Conservation (phyloP, 441 rosid genomes). For the Syzygium malaccense region DNA sequence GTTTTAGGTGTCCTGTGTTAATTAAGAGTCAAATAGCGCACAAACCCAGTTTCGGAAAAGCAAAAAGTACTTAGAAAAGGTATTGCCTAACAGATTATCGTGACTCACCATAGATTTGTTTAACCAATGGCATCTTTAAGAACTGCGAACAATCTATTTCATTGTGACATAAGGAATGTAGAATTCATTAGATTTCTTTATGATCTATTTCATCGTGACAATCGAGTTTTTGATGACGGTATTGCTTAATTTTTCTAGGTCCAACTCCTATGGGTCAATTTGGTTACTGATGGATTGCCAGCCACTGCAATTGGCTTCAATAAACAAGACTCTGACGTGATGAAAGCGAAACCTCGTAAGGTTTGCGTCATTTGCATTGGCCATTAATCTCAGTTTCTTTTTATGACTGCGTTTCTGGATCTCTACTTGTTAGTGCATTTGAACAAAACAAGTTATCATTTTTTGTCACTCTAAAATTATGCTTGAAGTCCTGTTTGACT, state of each 20-base stretch:
- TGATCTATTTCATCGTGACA: neutral
- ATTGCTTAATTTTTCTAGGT: conserved; percentile 43
- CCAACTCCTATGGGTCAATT: conserved; percentile 97
- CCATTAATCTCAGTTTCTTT: neutral
- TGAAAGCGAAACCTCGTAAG: conserved; percentile 98
- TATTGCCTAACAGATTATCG: neutral
- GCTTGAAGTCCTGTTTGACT: neutral
- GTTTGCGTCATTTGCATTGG: conserved; percentile 21
- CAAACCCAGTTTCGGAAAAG: neutral
- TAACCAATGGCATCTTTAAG: neutral
- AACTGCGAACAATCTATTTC: neutral
- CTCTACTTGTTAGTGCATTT: neutral
- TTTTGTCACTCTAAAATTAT: neutral
- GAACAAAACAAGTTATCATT: neutral
- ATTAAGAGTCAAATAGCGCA: neutral
- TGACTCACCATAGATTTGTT: neutral
- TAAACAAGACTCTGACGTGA: conserved; percentile 95
- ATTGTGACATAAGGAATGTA: neutral
- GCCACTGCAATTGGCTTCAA: conserved; percentile 99
- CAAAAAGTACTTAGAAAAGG: neutral
- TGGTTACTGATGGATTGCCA: conserved; percentile 99
- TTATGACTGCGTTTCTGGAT: neutral
- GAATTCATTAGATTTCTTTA: neutral
- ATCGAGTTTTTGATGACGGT: neutral
- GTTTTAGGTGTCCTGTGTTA: neutral